These are phyloP conservation scores for Sporothrix humicola DNA, from an alignment of 2,329 filamentous ascomycete genomes.

Conservation along the genomic window DNA sequence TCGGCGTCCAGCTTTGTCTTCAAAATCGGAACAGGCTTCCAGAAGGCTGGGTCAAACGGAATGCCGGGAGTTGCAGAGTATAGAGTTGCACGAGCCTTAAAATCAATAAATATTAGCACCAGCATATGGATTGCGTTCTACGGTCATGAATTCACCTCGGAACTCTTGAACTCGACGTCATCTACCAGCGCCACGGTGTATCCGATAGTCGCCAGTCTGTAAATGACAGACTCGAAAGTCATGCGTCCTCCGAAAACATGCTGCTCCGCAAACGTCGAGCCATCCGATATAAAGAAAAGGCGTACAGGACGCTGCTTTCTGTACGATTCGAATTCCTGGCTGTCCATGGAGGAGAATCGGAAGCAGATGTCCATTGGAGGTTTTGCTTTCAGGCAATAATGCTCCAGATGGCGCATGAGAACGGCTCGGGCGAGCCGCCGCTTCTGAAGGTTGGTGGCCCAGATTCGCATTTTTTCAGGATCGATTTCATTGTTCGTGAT, in stretches of 20 bases:
- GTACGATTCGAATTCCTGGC: constrained; percentile 60
- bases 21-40: neutral
- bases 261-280: constrained; percentile 41
- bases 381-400: neutral
- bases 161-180: constrained; percentile 66
- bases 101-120: too few species aligned
- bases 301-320: constrained; percentile 61
- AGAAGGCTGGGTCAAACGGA: neutral
- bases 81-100: constrained; percentile 10
- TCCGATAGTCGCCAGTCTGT: constrained; percentile 59
- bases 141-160: constrained; percentile 55
- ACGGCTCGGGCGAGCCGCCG: constrained; percentile 67
- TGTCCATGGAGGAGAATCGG: constrained; percentile 52
- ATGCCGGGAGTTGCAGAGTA: constrained; percentile 23
- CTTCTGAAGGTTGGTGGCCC: constrained; percentile 47
- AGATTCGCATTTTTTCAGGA: constrained; percentile 47
- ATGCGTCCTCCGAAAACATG: constrained; percentile 35
- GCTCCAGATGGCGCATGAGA: constrained; percentile 67
- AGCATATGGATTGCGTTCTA: too few species aligned
- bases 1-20: neutral
- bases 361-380: constrained; percentile 42
- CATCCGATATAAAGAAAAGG: constrained; percentile 73
- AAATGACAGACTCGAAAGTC: constrained; percentile 55
- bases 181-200: constrained; percentile 70
- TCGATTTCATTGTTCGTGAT: too few species aligned